Percentiles rank a stretch among this genome's conserved stretches.
phyloP scores from a whole-genome alignment of 805 yeast species.

The Saccharomycopsis microspora region DNA sequence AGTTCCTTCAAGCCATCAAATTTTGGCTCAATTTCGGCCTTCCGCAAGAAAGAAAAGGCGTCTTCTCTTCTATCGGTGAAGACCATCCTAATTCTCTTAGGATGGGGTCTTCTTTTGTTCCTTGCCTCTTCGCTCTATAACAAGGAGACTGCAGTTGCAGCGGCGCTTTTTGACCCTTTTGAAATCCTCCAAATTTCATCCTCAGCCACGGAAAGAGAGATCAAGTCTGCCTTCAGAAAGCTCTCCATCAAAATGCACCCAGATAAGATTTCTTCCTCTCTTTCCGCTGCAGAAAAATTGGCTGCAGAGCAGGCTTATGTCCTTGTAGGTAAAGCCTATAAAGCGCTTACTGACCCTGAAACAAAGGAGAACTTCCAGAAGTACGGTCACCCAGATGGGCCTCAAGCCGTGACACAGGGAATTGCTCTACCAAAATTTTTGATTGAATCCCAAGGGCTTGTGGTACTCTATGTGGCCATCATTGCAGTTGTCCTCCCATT shows the following conservation, averaged over 20 bases:
- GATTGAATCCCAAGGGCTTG: slow-evolving; percentile 66
- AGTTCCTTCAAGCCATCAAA: slow-evolving; percentile 27
- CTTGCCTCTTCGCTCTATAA: slow-evolving; percentile 33
- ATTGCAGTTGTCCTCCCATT: slow-evolving; percentile 74
- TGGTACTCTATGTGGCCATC: slow-evolving; percentile 50
- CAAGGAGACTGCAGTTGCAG: slow-evolving; percentile 26
- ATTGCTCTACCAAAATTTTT: slow-evolving; percentile 90
- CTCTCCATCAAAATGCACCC: slow-evolving; percentile 87
- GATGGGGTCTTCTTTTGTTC: slow-evolving; percentile 27
- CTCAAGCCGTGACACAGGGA: slow-evolving; percentile 81
- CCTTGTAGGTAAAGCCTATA: slow-evolving; percentile 81
- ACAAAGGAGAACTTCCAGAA: slow-evolving; percentile 71
- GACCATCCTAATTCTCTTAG: slow-evolving; percentile 17
- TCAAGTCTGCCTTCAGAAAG: slow-evolving; percentile 77
- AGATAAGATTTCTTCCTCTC: slow-evolving; percentile 65
- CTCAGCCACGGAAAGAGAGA: slow-evolving; percentile 61
- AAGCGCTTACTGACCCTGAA: slow-evolving; percentile 85
- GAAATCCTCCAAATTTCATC: slow-evolving; percentile 65
- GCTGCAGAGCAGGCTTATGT: slow-evolving; percentile 69
- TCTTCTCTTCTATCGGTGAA: slow-evolving; percentile 11
- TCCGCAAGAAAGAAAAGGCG: slow-evolving; percentile 22
- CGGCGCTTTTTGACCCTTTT: slow-evolving; percentile 72
- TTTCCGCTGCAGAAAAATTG: slow-evolving; percentile 42
- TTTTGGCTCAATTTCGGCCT: slow-evolving; percentile 22
- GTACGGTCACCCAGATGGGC: slow-evolving; percentile 98